A percentile compares a stretch with the other conserved stretches of the same genome.
phyloP scores from a whole-genome alignment of 495 filamentous ascomycete species.

The Aspergillus incahuasiensis region DNA sequence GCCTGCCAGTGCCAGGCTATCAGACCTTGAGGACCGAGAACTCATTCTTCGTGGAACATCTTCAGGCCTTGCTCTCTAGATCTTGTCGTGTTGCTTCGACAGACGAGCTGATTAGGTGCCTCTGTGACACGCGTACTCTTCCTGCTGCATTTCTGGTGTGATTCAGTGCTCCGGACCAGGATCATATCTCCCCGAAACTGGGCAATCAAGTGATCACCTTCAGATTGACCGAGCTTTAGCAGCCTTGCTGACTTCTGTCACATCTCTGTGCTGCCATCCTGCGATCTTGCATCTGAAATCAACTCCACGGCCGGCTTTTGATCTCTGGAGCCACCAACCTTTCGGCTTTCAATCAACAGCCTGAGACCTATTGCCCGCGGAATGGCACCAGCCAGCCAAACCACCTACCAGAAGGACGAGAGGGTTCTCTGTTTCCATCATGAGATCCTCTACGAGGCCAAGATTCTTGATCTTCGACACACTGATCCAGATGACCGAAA shows the following conservation, averaged over 20 bases:
- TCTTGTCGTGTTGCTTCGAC: background rate
- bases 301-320: background rate
- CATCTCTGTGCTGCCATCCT: background rate
- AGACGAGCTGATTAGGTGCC: background rate
- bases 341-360: background rate
- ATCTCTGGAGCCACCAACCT: background rate
- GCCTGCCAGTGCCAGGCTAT: conserved; percentile 1
- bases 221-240: background rate
- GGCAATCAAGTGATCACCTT: background rate
- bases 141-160: background rate
- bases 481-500: conserved; percentile 65
- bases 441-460: conserved; percentile 94
- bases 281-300: background rate
- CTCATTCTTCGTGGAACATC: background rate
- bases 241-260: background rate
- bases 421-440: conserved; percentile 94
- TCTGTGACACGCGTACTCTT: background rate
- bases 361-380: conserved; percentile 7
- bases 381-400: conserved; percentile 59
- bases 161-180: background rate
- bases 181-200: background rate
- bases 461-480: conserved; percentile 72
- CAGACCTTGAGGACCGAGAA: background rate
- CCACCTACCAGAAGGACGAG: conserved; percentile 80
- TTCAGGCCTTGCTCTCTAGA: no score